These are phyloP conservation scores for Fusarium proliferatum DNA, from an alignment of 2,329 filamentous ascomycete species.

Conservation along the genomic window DNA sequence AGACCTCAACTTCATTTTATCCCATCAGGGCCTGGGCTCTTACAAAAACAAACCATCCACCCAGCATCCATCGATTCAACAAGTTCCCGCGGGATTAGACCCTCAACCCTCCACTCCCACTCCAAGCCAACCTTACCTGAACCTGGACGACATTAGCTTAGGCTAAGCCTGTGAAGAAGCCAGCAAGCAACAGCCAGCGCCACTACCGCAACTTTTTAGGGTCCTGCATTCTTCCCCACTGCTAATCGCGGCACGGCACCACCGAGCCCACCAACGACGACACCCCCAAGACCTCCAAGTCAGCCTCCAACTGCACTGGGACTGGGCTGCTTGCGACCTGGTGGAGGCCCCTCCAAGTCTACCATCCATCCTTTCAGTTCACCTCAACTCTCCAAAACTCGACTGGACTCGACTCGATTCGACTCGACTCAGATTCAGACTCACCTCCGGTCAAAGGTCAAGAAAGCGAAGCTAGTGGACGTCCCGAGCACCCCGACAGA, in stretches of 20 bases:
- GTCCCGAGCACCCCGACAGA: slow-evolving; percentile 22
- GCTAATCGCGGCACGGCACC: slow-evolving; percentile 31
- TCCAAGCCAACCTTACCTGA: not conserved
- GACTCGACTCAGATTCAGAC: slow-evolving; percentile 2
- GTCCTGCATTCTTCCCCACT: slow-evolving; percentile 38
- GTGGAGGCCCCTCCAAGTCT: not conserved
- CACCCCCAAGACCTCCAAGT: slow-evolving; percentile 16
- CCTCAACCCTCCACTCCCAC: slow-evolving; percentile 10
- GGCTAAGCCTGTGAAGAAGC: slow-evolving; percentile 24
- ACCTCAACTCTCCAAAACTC: not conserved
- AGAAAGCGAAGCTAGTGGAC: slow-evolving; percentile 8
- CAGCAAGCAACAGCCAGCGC: slow-evolving; percentile 12
- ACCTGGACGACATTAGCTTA: slow-evolving; percentile 4
- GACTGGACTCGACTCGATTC: not conserved
- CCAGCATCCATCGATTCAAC: slow-evolving; percentile 13
- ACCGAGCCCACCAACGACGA: slow-evolving; percentile 27
- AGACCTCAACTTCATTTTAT: slow-evolving; percentile 30
- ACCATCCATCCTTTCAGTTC: not conserved
- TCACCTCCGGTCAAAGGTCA: slow-evolving; percentile 22
- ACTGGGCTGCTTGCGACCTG: slow-evolving; percentile 8
- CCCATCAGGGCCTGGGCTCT: slow-evolving; percentile 17
- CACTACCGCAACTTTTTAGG: slow-evolving; percentile 36
- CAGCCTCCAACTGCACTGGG: slow-evolving; percentile 30
- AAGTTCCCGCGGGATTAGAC: slow-evolving; percentile 28
- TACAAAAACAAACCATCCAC: slow-evolving; percentile 5